Evolutionary conservation across 345 rosid genomes (phyloP).

Genomic region (Lagerstroemia speciosa): DNA sequence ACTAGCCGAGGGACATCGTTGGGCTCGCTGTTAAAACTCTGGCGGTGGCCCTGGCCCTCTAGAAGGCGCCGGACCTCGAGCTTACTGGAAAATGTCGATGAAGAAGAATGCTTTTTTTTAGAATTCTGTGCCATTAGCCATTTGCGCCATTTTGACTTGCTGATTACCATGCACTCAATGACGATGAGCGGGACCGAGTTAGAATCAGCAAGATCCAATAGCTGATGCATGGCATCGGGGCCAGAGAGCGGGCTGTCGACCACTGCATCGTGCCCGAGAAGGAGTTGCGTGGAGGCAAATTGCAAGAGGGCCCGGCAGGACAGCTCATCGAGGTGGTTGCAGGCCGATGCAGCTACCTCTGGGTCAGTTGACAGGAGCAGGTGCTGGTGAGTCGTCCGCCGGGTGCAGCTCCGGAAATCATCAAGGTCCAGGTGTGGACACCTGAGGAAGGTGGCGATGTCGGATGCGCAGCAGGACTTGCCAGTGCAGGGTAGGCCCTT

Average conservation of each 20-base stretch:
- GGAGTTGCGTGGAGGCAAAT: background rate
- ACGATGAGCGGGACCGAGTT: background rate
- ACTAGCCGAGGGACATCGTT: background rate
- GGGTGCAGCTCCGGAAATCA: background rate
- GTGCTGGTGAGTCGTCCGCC: no score
- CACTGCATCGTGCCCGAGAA: constrained; percentile 1
- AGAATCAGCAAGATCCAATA: background rate
- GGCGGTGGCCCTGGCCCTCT: background rate
- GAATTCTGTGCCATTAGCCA: background rate
- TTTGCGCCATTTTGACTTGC: no score
- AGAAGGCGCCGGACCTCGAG: background rate
- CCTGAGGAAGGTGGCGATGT: background rate
- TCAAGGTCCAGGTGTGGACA: background rate
- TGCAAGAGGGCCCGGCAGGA: background rate
- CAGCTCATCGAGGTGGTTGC: background rate
- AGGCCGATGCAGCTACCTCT: background rate
- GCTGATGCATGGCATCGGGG: background rate
- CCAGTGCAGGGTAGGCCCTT: no score
- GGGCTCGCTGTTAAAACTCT: background rate
- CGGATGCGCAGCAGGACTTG: no score
- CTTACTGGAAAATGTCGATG: background rate
- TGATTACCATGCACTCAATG: background rate
- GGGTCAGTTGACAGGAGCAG: background rate
- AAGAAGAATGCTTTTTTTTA: no score
- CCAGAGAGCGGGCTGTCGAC: background rate